Evolutionary conservation across 2,329 filamentous ascomycete genomes (phyloP).

Genomic region (Sclerotinia glacialis): DNA sequence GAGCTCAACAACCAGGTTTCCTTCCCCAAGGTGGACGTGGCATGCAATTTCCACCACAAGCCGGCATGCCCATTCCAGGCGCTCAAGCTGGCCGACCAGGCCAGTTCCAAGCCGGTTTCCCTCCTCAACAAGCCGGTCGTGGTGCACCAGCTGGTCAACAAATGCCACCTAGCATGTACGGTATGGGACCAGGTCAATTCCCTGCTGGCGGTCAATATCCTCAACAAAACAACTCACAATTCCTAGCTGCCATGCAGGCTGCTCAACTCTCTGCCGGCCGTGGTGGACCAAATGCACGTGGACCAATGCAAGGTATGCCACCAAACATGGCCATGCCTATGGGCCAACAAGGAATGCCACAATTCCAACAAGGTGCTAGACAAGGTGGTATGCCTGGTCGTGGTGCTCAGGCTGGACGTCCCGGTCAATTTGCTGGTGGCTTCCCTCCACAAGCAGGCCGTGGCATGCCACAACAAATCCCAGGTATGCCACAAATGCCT

Average conservation of each 20-base stretch:
- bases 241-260: constrained; percentile 71
- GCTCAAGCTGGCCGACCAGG: constrained; percentile 79
- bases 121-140: constrained; percentile 81
- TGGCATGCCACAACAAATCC: constrained; percentile 39
- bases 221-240: constrained; percentile 76
- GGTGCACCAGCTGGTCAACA: constrained; percentile 79
- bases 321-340: constrained; percentile 62
- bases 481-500: constrained; percentile 34
- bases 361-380: constrained; percentile 52
- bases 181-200: constrained; percentile 69
- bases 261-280: constrained; percentile 48
- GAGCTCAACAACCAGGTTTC: constrained; percentile 67
- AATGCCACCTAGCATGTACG: constrained; percentile 84
- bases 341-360: constrained; percentile 53
- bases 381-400: constrained; percentile 43
- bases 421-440: constrained; percentile 39
- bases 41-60: constrained; percentile 62
- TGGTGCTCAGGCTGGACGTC: constrained; percentile 41
- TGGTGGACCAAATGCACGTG: constrained; percentile 51
- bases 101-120: constrained; percentile 79
- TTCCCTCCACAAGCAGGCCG: constrained; percentile 41
- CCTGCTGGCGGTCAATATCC: constrained; percentile 74
- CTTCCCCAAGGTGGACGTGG: constrained; percentile 62
- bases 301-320: constrained; percentile 63
- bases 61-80: constrained; percentile 63